phyloP scores from a whole-genome alignment of 164 flowering plant species.

The Houttuynia cordata region DNA sequence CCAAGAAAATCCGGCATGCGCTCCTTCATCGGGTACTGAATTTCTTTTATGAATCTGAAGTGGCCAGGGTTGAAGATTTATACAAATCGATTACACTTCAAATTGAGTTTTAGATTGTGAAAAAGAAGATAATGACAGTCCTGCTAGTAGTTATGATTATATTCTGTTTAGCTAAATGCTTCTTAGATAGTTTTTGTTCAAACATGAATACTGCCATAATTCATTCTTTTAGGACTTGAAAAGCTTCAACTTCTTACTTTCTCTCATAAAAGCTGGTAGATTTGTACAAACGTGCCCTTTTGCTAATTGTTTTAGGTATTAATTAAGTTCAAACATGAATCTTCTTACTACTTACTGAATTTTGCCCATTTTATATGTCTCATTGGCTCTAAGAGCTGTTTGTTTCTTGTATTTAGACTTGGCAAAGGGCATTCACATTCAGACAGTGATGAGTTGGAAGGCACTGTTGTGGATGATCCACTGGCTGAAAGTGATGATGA shows the following conservation, averaged over 20 bases:
- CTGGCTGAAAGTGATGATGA: slow-evolving; percentile 33
- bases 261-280: too few relatives aligned
- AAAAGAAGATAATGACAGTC: too few relatives aligned
- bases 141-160: not conserved
- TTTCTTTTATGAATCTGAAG: not conserved
- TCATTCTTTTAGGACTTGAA: too few relatives aligned
- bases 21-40: slow-evolving; percentile 71
- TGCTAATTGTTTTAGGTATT: not conserved
- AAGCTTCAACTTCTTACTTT: too few relatives aligned
- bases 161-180: too few relatives aligned
- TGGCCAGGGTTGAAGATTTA: not conserved
- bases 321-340: not conserved
- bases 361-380: not conserved
- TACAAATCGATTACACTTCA: not conserved
- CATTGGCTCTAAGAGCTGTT: not conserved
- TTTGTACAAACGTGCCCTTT: too few relatives aligned
- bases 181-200: too few relatives aligned
- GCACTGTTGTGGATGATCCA: slow-evolving; percentile 16
- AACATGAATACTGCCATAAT: too few relatives aligned
- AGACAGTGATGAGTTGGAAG: slow-evolving; percentile 13
- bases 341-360: not conserved
- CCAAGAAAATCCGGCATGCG: slow-evolving; percentile 48
- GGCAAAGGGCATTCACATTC: slow-evolving; percentile 34
- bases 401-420: slow-evolving; percentile 31
- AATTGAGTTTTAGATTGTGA: too few relatives aligned